Base-by-base conservation (phyloP, 169 alveolate species). In the Plasmodium falciparum region DNA sequence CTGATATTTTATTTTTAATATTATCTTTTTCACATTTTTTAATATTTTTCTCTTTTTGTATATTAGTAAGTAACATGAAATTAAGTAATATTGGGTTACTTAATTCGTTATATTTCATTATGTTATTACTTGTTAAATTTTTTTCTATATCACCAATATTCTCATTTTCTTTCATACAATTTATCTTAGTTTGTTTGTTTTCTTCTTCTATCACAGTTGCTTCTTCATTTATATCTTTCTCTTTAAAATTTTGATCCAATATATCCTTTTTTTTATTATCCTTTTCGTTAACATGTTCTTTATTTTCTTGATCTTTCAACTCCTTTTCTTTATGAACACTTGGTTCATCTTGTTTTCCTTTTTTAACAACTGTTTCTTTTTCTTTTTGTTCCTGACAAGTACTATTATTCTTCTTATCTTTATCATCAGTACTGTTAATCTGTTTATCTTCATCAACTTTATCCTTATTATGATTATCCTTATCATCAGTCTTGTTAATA, bases 41-140 rank as follows among this genome's bases (percentile, higher is more conserved):
- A 22, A 85, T 85, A 59, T 85, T 85, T 45, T 85, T 85, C 61
- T 85, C 92, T 65, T 85, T 85, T 56, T 85, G 92, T 20, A 85
- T 43, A 63, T 85, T 85, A 9, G 88, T 85, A 4, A 85, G 61
- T 20, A 85, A 50, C 7, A 85, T 20, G 52, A 70, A 85, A 73
- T 85, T 85, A n/a, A 85, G 43, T 11, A 85, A 24, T 22, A 72
- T 85, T 7, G 92, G 86, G 39, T 85, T 85, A 52, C 92, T 85
- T 39, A 85, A 43, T 9, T 85, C 92, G 67, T 85, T 73, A 45
- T 85, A 85, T 49, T 71, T 85, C 72, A 12, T 73, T 62, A 73
- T 39, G 20, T 3, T 50, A 2, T 12, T 12, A 52, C 45, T 13
- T 43, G 24, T 26, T 15, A 15, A 17, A 17, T 20, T 61, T 61